Evolutionary conservation across 2,329 filamentous ascomycete genomes (phyloP).

Genomic region (Acephala macrosclerotiorum): DNA sequence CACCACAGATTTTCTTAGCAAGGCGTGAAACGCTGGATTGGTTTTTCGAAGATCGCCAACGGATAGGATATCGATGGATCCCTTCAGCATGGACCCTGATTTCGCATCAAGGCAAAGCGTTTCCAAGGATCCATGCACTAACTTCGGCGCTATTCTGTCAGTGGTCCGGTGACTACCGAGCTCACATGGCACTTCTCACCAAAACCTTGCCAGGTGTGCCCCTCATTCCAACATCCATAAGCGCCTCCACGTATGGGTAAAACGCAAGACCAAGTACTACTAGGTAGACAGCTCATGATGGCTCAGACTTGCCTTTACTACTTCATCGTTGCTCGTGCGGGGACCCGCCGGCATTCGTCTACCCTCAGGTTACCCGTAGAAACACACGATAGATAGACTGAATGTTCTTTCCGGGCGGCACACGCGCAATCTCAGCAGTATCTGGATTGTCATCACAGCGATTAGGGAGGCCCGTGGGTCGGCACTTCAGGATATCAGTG

Average conservation of each 20-base stretch:
- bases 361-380: slow-evolving; percentile 50
- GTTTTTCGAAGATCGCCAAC: neutral
- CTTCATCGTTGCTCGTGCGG: slow-evolving; percentile 40
- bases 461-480: slow-evolving; percentile 27
- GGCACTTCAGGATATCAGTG: slow-evolving; percentile 55
- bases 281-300: slow-evolving; percentile 29
- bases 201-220: neutral
- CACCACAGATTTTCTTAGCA: neutral
- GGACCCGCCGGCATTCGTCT: slow-evolving; percentile 42
- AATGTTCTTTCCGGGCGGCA: slow-evolving; percentile 41
- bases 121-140: neutral
- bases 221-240: neutral
- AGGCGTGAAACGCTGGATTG: neutral
- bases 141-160: slow-evolving; percentile 1
- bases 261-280: neutral
- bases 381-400: slow-evolving; percentile 52
- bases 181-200: neutral
- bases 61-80: neutral
- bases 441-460: slow-evolving; percentile 75
- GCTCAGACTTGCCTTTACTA: slow-evolving; percentile 72
- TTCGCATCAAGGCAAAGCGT: neutral
- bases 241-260: neutral
- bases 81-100: neutral
- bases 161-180: slow-evolving; percentile 1
- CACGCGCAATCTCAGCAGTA: slow-evolving; percentile 71